Base-by-base conservation (phyloP, 2,329 filamentous ascomycete genomes). In the Diaporthe ilicicola region DNA sequence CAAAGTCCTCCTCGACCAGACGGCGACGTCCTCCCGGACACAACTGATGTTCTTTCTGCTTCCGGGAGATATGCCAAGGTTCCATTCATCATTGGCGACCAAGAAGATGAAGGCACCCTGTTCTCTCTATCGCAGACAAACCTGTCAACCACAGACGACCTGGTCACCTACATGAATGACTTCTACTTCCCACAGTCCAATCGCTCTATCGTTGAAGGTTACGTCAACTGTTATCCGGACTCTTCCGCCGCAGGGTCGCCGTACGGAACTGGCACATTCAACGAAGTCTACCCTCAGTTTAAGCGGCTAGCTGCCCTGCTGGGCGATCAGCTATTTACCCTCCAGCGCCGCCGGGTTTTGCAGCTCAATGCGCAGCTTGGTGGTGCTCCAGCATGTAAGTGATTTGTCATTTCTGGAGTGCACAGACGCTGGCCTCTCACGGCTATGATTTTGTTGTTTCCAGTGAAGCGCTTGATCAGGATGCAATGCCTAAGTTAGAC, bases 31-130 rank as follows among this genome's bases (percentile, higher is more conserved):
- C 81, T 91, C 22, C 85, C 87, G 0, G 78, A 81, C 2, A 88
- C 86, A 0, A 87, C 89, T 0, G 89, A 92, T 13, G 66, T 82
- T 0, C 79, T 89, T 1, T 77, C 84, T 9, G 66, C 74, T 15
- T 74, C 78, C 0, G 87, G 88, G 22, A 83, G 83, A 72, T 91
- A 89, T 73, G 85, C 88, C 32, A 82, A 83, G 27, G 87, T 92
- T 0, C 90, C 90, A 4, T 86, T 91, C 76, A 91, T 92, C 68
- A 82, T 89, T 37, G 90, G 90, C 50, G 84, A 90, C 75, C 87
- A 90, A 78, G 89, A 92, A 81, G 90, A 92, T 76, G 90, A 92
- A 77, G 89, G 89, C 9, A 91, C 90, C 0, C 78, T 92, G 5
- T 92, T 92, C 77, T 83, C 87, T 7, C 81, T 92, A 19, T 85